Evolutionary conservation across 202 grass and related monocot genomes (phyloP), one percentile per base, ranked within the genome.

Genomic region (Zizania palustris): DNA sequence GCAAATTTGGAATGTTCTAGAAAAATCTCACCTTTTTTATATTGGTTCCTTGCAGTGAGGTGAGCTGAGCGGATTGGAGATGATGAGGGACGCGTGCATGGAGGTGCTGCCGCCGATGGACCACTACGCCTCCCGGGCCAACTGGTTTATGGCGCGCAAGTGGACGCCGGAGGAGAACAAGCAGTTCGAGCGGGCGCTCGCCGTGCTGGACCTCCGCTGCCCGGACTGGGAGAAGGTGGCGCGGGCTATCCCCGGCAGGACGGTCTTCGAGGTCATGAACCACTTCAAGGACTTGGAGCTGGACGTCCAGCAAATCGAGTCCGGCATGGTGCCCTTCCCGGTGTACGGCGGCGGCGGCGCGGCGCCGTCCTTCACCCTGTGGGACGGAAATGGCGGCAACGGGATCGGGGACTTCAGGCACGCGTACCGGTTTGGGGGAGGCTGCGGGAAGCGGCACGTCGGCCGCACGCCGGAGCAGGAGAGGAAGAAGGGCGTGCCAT

Each of bases 401-500:
- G 82, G 72, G 0, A 45, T 54, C 6, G 87, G 65, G 38, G 80
- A 71, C 59, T 89, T 81, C 59, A 84, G 82, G 54, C 64, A 84
- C 58, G 83, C 36, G 0, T 83, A 79, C 58, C 19, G 83, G 22
- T 79, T 86, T n/a, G 65, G 46, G 10, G 84, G 44, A 37, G 78
- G 34, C 11, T 74, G 81, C 75, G 83, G 85, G 83, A 88, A 84
- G 88, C 84, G 82, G 40, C 66, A 71, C 51, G 57, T 37, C 48
- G 77, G 83, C 71, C 82, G 69, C 60, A 67, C 82, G 56, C 82
- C 66, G n/a, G 89, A 98, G 79, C 91, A 98, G 65, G 95, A 98
- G 77, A 88, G 95, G 80, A 94, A 92, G 91, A 98, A 98, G 81
- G 95, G 95, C 68, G 87, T 98, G 82, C 95, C 95, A 61, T 98